These are phyloP conservation scores for Aspergillus sp. DNA, from an alignment of 2,329 filamentous ascomycete genomes.

Conservation along the genomic window DNA sequence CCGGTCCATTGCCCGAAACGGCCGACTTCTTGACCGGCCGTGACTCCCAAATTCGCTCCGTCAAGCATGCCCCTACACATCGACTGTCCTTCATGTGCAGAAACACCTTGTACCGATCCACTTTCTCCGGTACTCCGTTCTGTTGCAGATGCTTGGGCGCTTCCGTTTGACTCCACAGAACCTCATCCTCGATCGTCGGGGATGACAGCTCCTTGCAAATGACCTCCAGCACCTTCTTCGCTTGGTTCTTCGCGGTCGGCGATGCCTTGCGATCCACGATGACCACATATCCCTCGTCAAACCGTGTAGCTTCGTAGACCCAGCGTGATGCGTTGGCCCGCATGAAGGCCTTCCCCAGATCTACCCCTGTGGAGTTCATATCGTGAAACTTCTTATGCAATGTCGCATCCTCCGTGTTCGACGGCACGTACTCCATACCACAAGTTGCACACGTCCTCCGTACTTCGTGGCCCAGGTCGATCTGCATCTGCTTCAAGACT, in stretches of 20 bases:
- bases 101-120: conserved; percentile 61
- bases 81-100: conserved; percentile 62
- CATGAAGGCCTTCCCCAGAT: conserved; percentile 61
- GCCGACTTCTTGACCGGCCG: conserved; percentile 48
- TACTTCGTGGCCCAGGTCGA: conserved; percentile 59
- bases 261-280: conserved; percentile 59
- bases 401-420: conserved; percentile 61
- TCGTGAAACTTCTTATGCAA: conserved; percentile 66
- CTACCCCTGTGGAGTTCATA: conserved; percentile 61
- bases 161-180: conserved; percentile 56
- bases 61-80: conserved; percentile 63
- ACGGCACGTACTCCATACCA: conserved; percentile 68
- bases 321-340: conserved; percentile 54
- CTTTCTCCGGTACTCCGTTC: conserved; percentile 37
- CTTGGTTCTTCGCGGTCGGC: conserved; percentile 52
- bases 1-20: conserved; percentile 24
- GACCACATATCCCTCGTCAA: conserved; percentile 56
- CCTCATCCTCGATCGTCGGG: conserved; percentile 58
- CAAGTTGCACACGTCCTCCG: conserved; percentile 61
- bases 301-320: conserved; percentile 54
- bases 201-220: conserved; percentile 65
- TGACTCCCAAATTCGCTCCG: conserved; percentile 62
- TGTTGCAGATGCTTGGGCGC: conserved; percentile 41
- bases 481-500: conserved; percentile 59
- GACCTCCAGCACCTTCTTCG: conserved; percentile 61